Conservation (phyloP, 768 basidiomycete genomes). For the Agrocybe pediades region DNA sequence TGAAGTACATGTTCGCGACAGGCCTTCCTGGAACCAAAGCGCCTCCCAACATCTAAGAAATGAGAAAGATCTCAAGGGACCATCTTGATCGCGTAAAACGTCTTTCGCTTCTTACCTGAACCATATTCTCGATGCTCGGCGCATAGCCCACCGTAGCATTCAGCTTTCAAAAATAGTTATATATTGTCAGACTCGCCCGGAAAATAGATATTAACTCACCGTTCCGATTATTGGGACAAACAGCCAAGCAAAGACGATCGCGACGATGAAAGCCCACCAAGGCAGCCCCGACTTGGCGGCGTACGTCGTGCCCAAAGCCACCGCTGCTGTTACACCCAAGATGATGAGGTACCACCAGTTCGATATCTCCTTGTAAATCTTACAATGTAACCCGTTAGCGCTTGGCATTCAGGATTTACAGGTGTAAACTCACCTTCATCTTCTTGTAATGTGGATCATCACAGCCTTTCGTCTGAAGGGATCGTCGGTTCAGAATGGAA, state of each 20-base stretch:
- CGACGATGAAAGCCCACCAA: slow-evolving; percentile 39
- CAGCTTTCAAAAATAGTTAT: background rate
- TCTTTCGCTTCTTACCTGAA: slow-evolving; percentile 30
- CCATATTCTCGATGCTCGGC: slow-evolving; percentile 23
- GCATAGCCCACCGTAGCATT: slow-evolving; percentile 12
- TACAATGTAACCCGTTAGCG: background rate
- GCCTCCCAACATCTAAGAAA: slow-evolving; percentile 47
- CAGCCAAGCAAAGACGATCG: slow-evolving; percentile 46
- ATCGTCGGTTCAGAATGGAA: slow-evolving; percentile 19
- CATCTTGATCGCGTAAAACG: background rate
- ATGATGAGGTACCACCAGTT: slow-evolving; percentile 37
- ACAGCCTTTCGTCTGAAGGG: slow-evolving; percentile 31
- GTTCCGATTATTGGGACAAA: slow-evolving; percentile 52
- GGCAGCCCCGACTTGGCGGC: slow-evolving; percentile 36
- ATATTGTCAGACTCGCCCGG: background rate
- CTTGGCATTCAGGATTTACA: background rate
- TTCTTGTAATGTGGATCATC: slow-evolving; percentile 37
- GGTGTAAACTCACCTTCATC: slow-evolving; percentile 29
- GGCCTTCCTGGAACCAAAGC: slow-evolving; percentile 45
- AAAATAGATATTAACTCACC: slow-evolving; percentile 21
- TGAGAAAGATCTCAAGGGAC: background rate
- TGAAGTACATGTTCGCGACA: slow-evolving; percentile 51
- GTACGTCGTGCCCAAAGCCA: slow-evolving; percentile 36
- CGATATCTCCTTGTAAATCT: slow-evolving; percentile 36
- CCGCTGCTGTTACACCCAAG: slow-evolving; percentile 29